Percentiles rank a stretch among this genome's conserved stretches.
Evolutionary conservation across 192 early-diverging fungal genomes (phyloP).

Genomic region (Backusella circina): DNA sequence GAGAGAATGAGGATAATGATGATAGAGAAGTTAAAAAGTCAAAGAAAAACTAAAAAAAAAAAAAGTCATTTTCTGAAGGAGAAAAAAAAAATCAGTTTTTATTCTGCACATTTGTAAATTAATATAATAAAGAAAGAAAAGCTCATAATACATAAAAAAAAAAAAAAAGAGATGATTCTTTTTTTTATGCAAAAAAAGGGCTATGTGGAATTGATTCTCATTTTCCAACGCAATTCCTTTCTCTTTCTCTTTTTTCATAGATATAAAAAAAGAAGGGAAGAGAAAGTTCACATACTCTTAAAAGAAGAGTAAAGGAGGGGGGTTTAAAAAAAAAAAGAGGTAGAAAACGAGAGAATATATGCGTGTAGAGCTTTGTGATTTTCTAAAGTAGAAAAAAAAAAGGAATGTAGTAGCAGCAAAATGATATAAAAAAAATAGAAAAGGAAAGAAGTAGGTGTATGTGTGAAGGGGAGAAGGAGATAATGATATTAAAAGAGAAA

Average conservation of each 20-base stretch:
- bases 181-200: constrained; percentile 1
- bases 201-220: neutral
- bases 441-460: neutral
- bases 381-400: neutral
- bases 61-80: neutral
- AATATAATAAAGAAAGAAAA: constrained; percentile 3
- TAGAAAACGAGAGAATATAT: neutral
- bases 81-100: neutral
- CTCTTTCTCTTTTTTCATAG: too few species aligned
- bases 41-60: constrained; percentile 1
- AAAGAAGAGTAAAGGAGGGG: neutral
- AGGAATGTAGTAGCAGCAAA: neutral
- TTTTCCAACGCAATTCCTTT: neutral
- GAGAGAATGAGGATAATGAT: neutral
- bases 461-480: neutral
- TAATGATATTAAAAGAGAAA: neutral
- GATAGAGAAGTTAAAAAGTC: constrained; percentile 5
- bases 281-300: neutral
- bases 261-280: neutral
- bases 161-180: neutral
- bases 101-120: constrained; percentile 1
- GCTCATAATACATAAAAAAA: neutral
- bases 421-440: neutral
- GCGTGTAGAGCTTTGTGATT: neutral
- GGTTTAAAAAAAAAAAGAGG: neutral